Evolutionary conservation across 495 filamentous ascomycete genomes (phyloP).

Genomic region (Chlorociboria aeruginascens): DNA sequence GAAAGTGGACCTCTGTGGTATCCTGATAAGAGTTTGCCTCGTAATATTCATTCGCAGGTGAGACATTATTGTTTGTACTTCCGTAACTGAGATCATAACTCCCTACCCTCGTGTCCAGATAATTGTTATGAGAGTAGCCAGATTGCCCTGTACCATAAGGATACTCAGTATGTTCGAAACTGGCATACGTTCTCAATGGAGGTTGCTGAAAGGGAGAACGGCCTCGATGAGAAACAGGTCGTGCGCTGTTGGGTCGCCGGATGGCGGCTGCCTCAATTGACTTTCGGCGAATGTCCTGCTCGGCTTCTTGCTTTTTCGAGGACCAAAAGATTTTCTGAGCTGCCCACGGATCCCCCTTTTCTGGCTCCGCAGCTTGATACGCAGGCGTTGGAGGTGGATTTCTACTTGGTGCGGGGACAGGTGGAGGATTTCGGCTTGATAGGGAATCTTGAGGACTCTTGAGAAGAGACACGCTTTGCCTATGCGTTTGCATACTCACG

Average conservation of each 20-base stretch:
- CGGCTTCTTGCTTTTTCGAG: too few species aligned
- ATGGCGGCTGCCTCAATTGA: too few species aligned
- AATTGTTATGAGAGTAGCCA: too few species aligned
- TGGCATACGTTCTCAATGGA: too few species aligned
- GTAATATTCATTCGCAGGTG: neutral
- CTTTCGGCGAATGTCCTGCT: too few species aligned
- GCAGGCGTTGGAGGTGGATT: neutral
- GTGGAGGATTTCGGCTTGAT: neutral
- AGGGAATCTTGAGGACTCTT: neutral
- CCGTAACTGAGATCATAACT: too few species aligned
- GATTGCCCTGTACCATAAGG: too few species aligned
- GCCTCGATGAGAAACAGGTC: too few species aligned
- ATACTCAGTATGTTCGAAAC: too few species aligned
- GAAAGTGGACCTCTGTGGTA: neutral
- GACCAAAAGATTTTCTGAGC: neutral
- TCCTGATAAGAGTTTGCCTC: neutral
- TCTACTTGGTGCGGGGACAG: neutral
- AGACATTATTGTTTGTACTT: neutral
- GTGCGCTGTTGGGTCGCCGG: too few species aligned
- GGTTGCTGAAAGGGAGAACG: too few species aligned
- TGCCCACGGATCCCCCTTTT: neutral
- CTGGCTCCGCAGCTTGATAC: neutral
- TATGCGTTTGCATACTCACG: constrained; percentile 1
- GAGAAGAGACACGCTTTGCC: neutral
- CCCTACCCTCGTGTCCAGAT: too few species aligned